phyloP scores from a whole-genome alignment of 169 alveolate species.

The Plasmodium cynomolgi region DNA sequence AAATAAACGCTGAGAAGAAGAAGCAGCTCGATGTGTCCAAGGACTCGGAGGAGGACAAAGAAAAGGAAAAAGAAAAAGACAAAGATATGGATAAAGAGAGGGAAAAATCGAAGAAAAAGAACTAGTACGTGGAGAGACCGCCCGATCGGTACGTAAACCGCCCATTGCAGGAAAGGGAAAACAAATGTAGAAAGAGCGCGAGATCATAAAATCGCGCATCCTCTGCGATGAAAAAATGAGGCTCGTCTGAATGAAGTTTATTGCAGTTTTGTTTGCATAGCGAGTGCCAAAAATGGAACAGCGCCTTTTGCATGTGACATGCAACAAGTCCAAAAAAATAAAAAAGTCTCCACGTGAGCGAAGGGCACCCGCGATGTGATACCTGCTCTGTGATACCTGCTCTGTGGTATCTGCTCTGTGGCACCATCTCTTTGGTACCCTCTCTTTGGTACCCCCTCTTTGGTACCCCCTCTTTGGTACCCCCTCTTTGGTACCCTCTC shows the following conservation, averaged over 20 bases:
- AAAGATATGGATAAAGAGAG: slow-evolving; percentile 26
- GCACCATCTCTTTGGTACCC: too few relatives aligned
- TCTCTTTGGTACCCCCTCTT: too few relatives aligned
- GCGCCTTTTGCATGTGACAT: too few relatives aligned
- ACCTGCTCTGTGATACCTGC: neutral
- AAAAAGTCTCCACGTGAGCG: neutral
- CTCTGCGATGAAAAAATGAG: neutral
- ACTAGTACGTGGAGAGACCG: neutral
- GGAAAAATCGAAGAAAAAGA: neutral
- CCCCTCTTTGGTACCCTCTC: too few relatives aligned
- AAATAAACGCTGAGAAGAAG: slow-evolving; percentile 78
- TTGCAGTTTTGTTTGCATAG: neutral
- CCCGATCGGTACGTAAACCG: neutral
- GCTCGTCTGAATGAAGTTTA: too few relatives aligned
- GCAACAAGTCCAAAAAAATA: neutral
- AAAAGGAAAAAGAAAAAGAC: slow-evolving; percentile 75
- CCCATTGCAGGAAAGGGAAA: neutral
- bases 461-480: too few relatives aligned
- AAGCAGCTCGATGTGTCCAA: slow-evolving; percentile 67
- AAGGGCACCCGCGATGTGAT: neutral
- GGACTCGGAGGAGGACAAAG: slow-evolving; percentile 72
- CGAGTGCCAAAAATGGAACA: too few relatives aligned
- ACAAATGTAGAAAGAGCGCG: neutral
- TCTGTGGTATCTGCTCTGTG: neutral
- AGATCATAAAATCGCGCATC: neutral